Evolutionary conservation across 164 flowering plant species (phyloP).

Genomic region (Echeveria elegans): DNA sequence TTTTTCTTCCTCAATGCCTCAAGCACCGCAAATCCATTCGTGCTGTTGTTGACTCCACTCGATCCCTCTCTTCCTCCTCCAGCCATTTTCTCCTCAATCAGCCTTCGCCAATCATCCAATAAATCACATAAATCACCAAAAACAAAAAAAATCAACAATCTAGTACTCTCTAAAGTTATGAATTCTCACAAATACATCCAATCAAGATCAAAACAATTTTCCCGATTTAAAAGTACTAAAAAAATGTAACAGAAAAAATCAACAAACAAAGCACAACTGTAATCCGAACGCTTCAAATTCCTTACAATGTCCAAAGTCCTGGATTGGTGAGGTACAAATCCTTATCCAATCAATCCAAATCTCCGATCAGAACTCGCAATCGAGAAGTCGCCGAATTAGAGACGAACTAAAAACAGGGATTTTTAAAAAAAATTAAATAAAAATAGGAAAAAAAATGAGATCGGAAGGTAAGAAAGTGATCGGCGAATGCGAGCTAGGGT

Average conservation of each 20-base stretch:
- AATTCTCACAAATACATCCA: too few relatives aligned
- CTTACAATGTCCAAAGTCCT: background rate
- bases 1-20: slow-evolving; percentile 53
- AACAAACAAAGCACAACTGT: too few relatives aligned
- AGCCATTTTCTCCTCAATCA: slow-evolving; percentile 22
- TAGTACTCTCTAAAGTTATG: too few relatives aligned
- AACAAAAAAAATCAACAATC: background rate
- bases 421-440: too few relatives aligned
- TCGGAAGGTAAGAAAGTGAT: background rate
- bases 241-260: too few relatives aligned
- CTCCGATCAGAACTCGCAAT: background rate
- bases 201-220: too few relatives aligned
- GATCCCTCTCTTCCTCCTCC: slow-evolving; percentile 50
- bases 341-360: background rate
- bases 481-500: slow-evolving; percentile 1
- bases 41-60: slow-evolving; percentile 25
- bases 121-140: background rate
- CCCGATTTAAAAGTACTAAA: too few relatives aligned
- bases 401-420: background rate
- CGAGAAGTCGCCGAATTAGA: background rate
- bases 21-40: slow-evolving; percentile 55
- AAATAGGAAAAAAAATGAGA: background rate
- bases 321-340: too few relatives aligned
- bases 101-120: background rate
- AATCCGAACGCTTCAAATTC: background rate